Base-by-base conservation (phyloP, 768 basidiomycete species). In the Suillus lakei region DNA sequence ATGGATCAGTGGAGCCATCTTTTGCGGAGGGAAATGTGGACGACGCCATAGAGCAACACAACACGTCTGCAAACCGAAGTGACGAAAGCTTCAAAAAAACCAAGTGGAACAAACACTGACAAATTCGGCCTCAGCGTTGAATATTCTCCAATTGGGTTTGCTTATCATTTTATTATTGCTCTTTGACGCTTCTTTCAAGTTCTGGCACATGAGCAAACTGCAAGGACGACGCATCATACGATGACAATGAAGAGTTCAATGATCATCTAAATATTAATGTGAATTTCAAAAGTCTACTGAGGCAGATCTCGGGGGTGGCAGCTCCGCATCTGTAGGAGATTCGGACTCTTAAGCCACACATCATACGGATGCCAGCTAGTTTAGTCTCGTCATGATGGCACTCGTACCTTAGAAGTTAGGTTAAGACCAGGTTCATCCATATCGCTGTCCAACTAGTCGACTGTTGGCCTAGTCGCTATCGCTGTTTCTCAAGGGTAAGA, bases 41-140 rank as follows among this genome's bases (percentile, higher is more conserved):
- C 69, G 84, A 82, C 69, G 83, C 81, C 85, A 86, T 86, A 68
- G 56, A 73, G 69, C 63, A 71, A 61, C 67, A 64, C 61, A 60
- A 62, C 62, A 69, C 68, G 62, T 69, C 73, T 73, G 70, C 73
- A 74, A 77, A 30, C 30, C 6, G 6, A 54, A 43, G 59, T 63
- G 67, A 66, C 70, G 73, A 77, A 77, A n/a, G 51, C 41, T 60
- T 50, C 81, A 83, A 80, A 71, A 75, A 70, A 71, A 68, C 72
- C 75, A 80, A 78, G 67, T 66, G 75, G 76, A 26, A 71, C 54
- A 72, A 72, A 48, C 4, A 26, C 23, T 70, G 15, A 70, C 76
- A 62, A 66, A 71, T 61, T 60, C 38, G 48, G 56, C 23, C 48
- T 50, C 1, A 15, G 48, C 61, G 23, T 36, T 32, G 18, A 12